Evolutionary conservation across 768 basidiomycete species (phyloP), one percentile per base, ranked within the genome.

Genomic region (Trametes coccinea): DNA sequence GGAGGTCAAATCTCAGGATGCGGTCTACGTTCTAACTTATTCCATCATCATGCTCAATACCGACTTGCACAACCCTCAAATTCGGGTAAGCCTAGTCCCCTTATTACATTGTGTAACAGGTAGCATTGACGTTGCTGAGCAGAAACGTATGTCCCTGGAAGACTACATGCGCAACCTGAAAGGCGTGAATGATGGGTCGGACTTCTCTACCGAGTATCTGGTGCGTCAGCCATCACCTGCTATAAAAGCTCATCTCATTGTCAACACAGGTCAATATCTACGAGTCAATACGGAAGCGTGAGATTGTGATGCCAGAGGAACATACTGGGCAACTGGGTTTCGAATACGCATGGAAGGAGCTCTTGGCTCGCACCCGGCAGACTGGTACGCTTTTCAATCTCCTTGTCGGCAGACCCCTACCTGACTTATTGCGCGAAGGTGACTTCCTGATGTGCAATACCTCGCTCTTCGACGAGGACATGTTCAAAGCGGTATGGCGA

Each of bases 1-100:
- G 60, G 95, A 95, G 72, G 88, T 98, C 65, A 92, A 90, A 71
- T 88, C 80, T 58, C 87, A 93, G 75, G 97, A 98, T 71, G 92
- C 96, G 4, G 92, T 93, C 17, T 95, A 97, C 74, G 91, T 99
- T 7, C 77, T 99, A 29, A 86, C 96, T 1, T 99, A 88, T 73
- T 98, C 97, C 0, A 88, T 99, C 62, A 98, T 99, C 73, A 84
- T 99, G 94, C 84, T 99, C 52, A 99, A 99, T 75, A 99, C 97
- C 7, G 97, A 99, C 76, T 85, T 87, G 34, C 95, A 98, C 72
- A 98, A 92, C 71, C 95, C 95, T 11, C 94, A 97, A 80, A 84
- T 95, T 62, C 78, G 92, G 71, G 93, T 90, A 71, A 73, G 88
- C 69, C 22, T 22, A 22, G 22, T 22, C 22, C 22, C 22, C 22